These are phyloP conservation scores for Alternaria gaisen DNA, from an alignment of 2,329 filamentous ascomycete genomes.

Conservation along the genomic window DNA sequence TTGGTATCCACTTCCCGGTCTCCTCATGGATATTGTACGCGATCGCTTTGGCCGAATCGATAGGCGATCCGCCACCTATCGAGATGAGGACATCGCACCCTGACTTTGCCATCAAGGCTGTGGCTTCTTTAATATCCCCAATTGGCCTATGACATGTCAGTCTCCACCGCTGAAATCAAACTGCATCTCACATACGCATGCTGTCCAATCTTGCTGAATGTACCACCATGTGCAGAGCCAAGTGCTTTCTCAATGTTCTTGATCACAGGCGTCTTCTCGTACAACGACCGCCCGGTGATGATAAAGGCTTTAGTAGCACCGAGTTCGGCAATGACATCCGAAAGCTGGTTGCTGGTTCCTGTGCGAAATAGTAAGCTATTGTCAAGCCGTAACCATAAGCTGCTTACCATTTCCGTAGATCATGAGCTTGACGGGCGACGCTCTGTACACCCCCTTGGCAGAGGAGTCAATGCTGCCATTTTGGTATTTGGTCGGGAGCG, in stretches of 20 bases:
- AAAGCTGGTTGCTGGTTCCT: constrained; percentile 47
- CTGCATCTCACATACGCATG: constrained; percentile 57
- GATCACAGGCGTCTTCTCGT: constrained; percentile 63
- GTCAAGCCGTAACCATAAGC: neutral
- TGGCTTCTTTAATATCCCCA: constrained; percentile 48
- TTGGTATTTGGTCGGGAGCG: constrained; percentile 46
- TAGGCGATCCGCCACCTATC: constrained; percentile 60
- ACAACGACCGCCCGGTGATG: constrained; percentile 63
- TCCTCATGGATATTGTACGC: constrained; percentile 51
- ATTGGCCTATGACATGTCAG: constrained; percentile 42
- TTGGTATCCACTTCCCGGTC: constrained; percentile 50
- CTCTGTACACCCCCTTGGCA: constrained; percentile 46
- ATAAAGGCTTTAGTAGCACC: constrained; percentile 63
- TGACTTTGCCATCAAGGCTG: constrained; percentile 47
- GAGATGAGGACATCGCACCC: constrained; percentile 47
- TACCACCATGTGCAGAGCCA: constrained; percentile 60
- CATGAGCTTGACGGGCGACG: constrained; percentile 50
- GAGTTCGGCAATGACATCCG: constrained; percentile 44
- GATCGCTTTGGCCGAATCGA: constrained; percentile 57
- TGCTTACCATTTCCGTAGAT: constrained; percentile 46
- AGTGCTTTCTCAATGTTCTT: constrained; percentile 61
- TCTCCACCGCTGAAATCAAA: neutral
- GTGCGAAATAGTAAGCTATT: constrained; percentile 3
- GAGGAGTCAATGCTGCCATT: constrained; percentile 47
- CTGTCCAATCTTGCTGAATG: constrained; percentile 64